Evolutionary conservation across 495 filamentous ascomycete genomes (phyloP), one percentile per base, ranked within the genome.

Genomic region (Xylona heveae): DNA sequence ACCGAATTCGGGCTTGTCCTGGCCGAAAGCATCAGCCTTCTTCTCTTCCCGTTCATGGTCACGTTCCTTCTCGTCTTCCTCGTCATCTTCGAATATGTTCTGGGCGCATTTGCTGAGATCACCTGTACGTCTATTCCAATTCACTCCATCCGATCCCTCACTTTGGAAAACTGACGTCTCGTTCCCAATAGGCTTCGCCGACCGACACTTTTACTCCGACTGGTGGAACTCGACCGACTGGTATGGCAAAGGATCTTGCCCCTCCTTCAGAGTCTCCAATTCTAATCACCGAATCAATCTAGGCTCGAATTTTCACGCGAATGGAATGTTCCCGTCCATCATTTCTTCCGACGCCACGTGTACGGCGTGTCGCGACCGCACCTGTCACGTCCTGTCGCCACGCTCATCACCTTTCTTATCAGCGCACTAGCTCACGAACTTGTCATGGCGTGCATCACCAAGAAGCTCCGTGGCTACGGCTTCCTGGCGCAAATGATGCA

Each of bases 271-370:
- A 1, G 2, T n/a, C n/a, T 3, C 24, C 10, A 13, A 26, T 26
- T n/a, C 28, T 18, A 16, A 30, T 5, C 17, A 6, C 19, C 19
- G 19, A 31, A 23, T 20, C 35, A 15, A 28, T 22, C 2, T 16
- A 62, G 83, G 84, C 73, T 97, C 36, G 88, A 97, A 51, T 97
- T 97, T 53, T 84, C 76, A 13, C 66, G 88, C 34, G 83, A 95
- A 57, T 97, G 88, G 88, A 97, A 97, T 48, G 72, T 91, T 26
- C 88, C 88, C 29, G 88, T 97, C n/a, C 90, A 97, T 58, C 76
- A 84, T 48, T 97, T 94, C 59, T 72, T 97, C 41, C 71, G 88
- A 6, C 69, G 88, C 8, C 88, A 97, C 50, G 88, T 97, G 40
- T 97, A 95, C 54, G 71, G 64, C 31, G 80, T 79, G 2, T 73